Conservation (phyloP, 495 filamentous ascomycete genomes). For the Diplogelasinospora grovesii region DNA sequence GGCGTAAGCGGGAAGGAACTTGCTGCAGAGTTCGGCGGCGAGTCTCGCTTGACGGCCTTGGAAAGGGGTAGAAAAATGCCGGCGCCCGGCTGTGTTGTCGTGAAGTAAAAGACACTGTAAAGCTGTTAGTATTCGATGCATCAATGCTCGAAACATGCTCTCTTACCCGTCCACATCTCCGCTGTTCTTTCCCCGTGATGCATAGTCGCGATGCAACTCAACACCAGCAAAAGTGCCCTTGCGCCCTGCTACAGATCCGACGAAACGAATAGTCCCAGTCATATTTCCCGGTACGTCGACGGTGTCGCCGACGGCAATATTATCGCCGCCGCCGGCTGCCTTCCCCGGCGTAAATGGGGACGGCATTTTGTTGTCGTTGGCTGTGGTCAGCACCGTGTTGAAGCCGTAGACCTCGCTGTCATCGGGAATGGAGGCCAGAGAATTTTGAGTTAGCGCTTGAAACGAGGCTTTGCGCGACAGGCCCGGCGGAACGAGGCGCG, state of each 20-base stretch:
- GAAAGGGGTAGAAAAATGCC: conserved; percentile 93
- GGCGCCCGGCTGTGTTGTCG: conserved; percentile 65
- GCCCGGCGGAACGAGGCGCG: conserved; percentile 32
- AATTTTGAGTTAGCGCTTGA: conserved; percentile 54
- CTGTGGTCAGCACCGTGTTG: conserved; percentile 43
- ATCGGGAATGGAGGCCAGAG: conserved; percentile 54
- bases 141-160: neutral
- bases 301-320: conserved; percentile 70
- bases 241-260: conserved; percentile 82
- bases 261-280: conserved; percentile 82
- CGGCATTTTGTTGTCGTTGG: conserved; percentile 33
- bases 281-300: conserved; percentile 96
- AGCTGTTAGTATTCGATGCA: neutral
- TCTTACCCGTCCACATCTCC: conserved; percentile 93
- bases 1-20: conserved; percentile 61
- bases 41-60: conserved; percentile 67
- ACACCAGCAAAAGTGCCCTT: conserved; percentile 92
- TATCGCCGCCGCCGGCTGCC: conserved; percentile 23
- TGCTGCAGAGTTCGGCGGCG: conserved; percentile 46
- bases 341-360: conserved; percentile 20
- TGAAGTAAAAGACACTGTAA: conserved; percentile 71
- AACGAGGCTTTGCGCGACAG: conserved; percentile 61
- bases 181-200: conserved; percentile 84
- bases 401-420: conserved; percentile 51
- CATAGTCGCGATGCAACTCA: conserved; percentile 75